Base-by-base conservation (phyloP, 441 rosid species). In the Hypseocharis bilobata region DNA sequence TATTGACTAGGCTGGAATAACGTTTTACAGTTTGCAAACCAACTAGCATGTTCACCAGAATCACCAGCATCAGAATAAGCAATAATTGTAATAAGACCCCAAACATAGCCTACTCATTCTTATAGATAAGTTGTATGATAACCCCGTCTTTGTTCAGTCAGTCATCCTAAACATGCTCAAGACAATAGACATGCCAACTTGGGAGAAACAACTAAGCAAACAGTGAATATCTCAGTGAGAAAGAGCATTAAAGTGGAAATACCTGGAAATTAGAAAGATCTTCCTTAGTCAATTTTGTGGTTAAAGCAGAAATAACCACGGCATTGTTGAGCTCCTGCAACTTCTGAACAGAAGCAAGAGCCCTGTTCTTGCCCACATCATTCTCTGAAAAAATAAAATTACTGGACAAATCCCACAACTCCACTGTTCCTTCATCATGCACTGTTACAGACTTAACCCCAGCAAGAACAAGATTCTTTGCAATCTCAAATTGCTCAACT, bases 361-460 rank as follows among this genome's bases (percentile, higher is more conserved):
- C 95, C 66, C 92, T 80, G 65, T 89, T 89, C 81, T 86, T 86
- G 52, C 96, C 95, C 44, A 86, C 69, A 77, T 89, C 96, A 72
- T 75, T 78, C 76, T 86, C 91, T 2, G 89, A 60, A 71, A 88
- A 87, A 67, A 88, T 64, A 74, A 89, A 86, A 76, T 86, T 86
- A 76, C 95, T 80, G 0, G 91, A 85, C 69, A 89, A 74, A 70
- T 89, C 95, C 96, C 95, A 88, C 60, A 85, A 65, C 78, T 89
- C 95, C 52, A 88, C 95, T 1, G 49, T 80, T 51, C 84, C 83
- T 64, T 81, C 87, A 72, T 90, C 90, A 49, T 90, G 95, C 77
- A 90, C 66, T 19, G 92, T 88, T 66, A 88, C 95, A 3, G 95
- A 88, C 82, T 90, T 90, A 51, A 90, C 95, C 60, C 96, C 95